A percentile compares a stretch with the other conserved stretches of the same genome.
These are phyloP conservation scores for Apophysomyces sp. DNA, from an alignment of 371 early-diverging fungal genomes.

Conservation along the genomic window DNA sequence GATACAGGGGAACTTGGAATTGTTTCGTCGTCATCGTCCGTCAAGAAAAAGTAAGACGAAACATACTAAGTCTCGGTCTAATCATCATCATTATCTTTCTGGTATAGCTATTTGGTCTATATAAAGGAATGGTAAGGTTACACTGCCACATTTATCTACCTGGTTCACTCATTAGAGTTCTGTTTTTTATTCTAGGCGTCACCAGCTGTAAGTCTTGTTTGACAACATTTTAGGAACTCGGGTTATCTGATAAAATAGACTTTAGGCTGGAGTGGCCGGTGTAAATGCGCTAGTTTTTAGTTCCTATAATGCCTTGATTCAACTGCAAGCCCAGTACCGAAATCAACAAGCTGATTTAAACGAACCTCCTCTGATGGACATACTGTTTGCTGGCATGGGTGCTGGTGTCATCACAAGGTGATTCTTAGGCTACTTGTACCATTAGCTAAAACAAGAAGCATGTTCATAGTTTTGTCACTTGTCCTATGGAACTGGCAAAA, in stretches of 20 bases:
- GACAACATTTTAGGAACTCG: too few species aligned
- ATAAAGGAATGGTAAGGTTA: slow-evolving; percentile 66
- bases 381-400: slow-evolving; percentile 64
- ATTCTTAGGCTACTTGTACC: not conserved
- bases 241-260: slow-evolving; percentile 3
- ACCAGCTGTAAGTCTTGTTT: slow-evolving; percentile 43
- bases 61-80: not conserved
- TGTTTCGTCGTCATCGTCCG: slow-evolving; percentile 57
- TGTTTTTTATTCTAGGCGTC: slow-evolving; percentile 37
- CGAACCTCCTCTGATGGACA: slow-evolving; percentile 37
- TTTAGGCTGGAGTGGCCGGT: slow-evolving; percentile 62
- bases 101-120: slow-evolving; percentile 56
- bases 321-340: slow-evolving; percentile 37
- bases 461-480: slow-evolving; percentile 49
- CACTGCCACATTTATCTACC: not conserved
- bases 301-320: slow-evolving; percentile 58
- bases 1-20: slow-evolving; percentile 63
- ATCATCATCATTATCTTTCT: not conserved
- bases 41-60: slow-evolving; percentile 55
- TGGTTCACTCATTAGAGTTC: not conserved
- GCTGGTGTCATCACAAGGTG: slow-evolving; percentile 67
- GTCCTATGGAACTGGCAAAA: slow-evolving; percentile 69
- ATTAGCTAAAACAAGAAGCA: not conserved
- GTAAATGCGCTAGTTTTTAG: slow-evolving; percentile 70
- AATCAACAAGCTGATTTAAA: slow-evolving; percentile 27